Evolutionary conservation across 192 early-diverging fungal genomes (phyloP), one percentile per base, ranked within the genome.

Genomic region (Coemansia sp.): DNA sequence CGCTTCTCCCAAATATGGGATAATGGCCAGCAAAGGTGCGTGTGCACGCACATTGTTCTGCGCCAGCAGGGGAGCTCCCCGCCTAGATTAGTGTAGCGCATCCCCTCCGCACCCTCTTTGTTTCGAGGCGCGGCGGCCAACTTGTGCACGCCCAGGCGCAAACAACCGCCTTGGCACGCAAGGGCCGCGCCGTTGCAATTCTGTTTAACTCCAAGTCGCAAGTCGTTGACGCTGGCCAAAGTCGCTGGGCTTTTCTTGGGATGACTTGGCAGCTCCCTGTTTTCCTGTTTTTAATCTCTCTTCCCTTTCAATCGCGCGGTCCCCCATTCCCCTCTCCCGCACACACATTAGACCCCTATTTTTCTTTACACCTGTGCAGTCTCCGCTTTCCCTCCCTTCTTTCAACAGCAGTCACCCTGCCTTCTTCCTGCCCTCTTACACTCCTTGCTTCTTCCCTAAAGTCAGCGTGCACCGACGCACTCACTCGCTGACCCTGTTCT

Each of bases 391-490:
- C 49, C 58, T 55, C n/a, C 31, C 31, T 37, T 44, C 44, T 46
- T 64, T 40, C 15, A 34, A 48, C 59, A 67, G 65, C 65, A 67
- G 65, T 67, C 65, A 67, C 58, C 57, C 38, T 67, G 50, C 50
- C 36, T 54, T 54, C 23, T 25, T 21, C 34, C 31, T 44, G 37
- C 12, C 49, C 22, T 55, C 40, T 44, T 54, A n/a, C 36, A 37
- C 20, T 46, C 38, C 37, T 60, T 9, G 42, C 12, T n/a, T 55
- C 53, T 26, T 31, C 53, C 53, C 53, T 26, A n/a, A 55, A 55
- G 17, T 55, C 53, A 54, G 26, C 52, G 28, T n/a, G 28, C 23
- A 26, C 21, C 10, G 26, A 53, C 65, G 58, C 65, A 34, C 65
- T 22, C 50, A n/a, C 50, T 37, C 20, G 55, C 34, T 57, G 37